These are phyloP conservation scores for Tricladium varicosporioides DNA, from an alignment of 2,329 filamentous ascomycete species.

Conservation along the genomic window DNA sequence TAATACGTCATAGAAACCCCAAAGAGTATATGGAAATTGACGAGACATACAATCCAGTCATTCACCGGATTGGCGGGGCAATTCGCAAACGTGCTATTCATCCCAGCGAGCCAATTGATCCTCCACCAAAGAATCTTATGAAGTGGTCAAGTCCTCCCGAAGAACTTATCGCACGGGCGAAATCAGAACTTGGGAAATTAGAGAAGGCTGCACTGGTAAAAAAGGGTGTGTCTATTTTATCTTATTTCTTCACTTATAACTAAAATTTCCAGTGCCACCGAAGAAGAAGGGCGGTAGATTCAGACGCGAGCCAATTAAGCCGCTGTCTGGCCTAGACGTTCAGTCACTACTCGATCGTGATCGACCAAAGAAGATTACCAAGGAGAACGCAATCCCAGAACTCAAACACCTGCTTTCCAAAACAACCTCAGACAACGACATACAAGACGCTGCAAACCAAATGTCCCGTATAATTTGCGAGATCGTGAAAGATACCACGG, in stretches of 20 bases:
- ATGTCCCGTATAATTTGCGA: constrained; percentile 69
- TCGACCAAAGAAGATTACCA: constrained; percentile 52
- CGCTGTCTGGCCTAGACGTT: constrained; percentile 86
- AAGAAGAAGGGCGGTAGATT: constrained; percentile 73
- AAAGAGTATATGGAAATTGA: constrained; percentile 75
- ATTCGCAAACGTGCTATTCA: constrained; percentile 80
- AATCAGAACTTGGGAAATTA: constrained; percentile 58
- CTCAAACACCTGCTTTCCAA: constrained; percentile 77
- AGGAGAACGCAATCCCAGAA: constrained; percentile 80
- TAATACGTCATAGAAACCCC: constrained; percentile 39
- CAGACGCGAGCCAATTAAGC: constrained; percentile 65
- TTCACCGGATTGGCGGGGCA: constrained; percentile 88
- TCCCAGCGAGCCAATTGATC: constrained; percentile 61
- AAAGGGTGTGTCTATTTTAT: constrained; percentile 52
- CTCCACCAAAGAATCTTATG: constrained; percentile 61
- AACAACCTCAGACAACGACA: constrained; percentile 57
- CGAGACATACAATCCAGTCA: constrained; percentile 76
- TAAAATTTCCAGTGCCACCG: constrained; percentile 59
- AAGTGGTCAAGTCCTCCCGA: constrained; percentile 72
- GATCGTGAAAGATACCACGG: constrained; percentile 71
- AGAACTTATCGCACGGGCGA: constrained; percentile 58
- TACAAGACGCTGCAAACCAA: constrained; percentile 69
- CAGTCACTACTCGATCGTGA: constrained; percentile 70
- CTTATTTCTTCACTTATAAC: neutral
- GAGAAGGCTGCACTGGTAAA: constrained; percentile 75